Conservation (phyloP, 1,284 basidiomycete genomes). For the Heterobasidion occidentale region DNA sequence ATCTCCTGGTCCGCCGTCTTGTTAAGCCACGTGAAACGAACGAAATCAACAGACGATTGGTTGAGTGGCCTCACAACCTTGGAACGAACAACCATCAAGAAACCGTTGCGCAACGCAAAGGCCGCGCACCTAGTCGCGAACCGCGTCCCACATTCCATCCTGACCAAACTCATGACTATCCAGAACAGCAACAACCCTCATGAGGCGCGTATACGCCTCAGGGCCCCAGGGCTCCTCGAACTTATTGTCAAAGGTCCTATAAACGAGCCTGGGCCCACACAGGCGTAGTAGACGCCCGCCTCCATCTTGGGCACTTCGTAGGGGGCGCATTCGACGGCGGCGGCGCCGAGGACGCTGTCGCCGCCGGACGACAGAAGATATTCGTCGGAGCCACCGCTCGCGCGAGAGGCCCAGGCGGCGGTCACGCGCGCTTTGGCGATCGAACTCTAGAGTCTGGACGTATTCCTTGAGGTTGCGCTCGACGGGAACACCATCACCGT, state of each 20-base stretch:
- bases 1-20: conserved; percentile 11
- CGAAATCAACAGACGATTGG: conserved; percentile 22
- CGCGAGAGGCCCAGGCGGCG: conserved; percentile 3
- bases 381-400: neutral
- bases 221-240: conserved; percentile 27
- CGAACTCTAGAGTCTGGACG: conserved; percentile 11
- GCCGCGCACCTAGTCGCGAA: conserved; percentile 20
- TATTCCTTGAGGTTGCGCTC: conserved; percentile 7
- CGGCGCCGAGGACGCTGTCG: conserved; percentile 8
- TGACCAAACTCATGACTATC: conserved; percentile 23
- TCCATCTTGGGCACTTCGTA: conserved; percentile 17
- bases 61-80: conserved; percentile 21
- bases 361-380: conserved; percentile 6
- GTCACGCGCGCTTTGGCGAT: too few species aligned
- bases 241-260: conserved; percentile 24
- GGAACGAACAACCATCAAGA: conserved; percentile 14
- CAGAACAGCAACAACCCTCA: conserved; percentile 24
- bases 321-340: conserved; percentile 9
- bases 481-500: neutral
- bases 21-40: conserved; percentile 25
- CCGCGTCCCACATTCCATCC: conserved; percentile 19
- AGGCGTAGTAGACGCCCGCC: conserved; percentile 24
- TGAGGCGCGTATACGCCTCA: conserved; percentile 20
- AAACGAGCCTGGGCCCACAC: conserved; percentile 31
- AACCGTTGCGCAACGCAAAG: conserved; percentile 14